Evolutionary conservation across 2,329 filamentous ascomycete genomes (phyloP), one percentile per base, ranked within the genome.

Genomic region (Aureobasidium sp.): DNA sequence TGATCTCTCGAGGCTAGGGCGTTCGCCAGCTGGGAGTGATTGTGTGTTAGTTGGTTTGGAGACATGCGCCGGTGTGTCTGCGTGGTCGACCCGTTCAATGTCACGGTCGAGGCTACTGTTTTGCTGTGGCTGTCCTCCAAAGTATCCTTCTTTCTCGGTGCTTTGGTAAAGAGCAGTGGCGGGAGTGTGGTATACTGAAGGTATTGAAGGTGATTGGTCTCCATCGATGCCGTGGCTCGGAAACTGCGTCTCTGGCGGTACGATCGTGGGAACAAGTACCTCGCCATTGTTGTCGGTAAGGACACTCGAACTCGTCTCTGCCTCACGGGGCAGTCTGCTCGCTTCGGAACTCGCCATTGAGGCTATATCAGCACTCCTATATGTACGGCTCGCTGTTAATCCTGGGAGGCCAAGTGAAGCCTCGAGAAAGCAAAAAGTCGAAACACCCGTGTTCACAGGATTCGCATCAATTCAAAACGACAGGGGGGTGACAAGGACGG

Each of bases 181-280:
- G 16, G 54, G 54, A 1, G 47, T 52, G 2, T 52, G 39, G 37
- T 52, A 48, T 15, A 37, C 48, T 9, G 58, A 52, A 21, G 21
- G 21, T 21, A 21, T 21, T 21, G 21, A 21, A 5, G 9, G 36
- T 8, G 47, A 39, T 6, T 47, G 39, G n/a, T 30, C 30, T 21
- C 30, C 37, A 7, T 61, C 39, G 29, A 36, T 53, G 48, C 30
- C 37, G n/a, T 48, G 41, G 32, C 3, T 37, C 3, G 48, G 54
- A 39, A 62, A 63, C 8, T 47, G 34, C n/a, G 61, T 63, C 37
- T 34, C 30, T 5, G 61, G 61, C 5, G 61, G 61, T 30, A 63
- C 54, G n/a, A 47, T 25, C 9, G 54, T 37, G 8, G 61, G 61
- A 25, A 63, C 7, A 11, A 63, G 27, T 11, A 45, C 21, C 10